Base-by-base conservation (phyloP, 2,329 filamentous ascomycete species). In the Ilyonectria destructans region DNA sequence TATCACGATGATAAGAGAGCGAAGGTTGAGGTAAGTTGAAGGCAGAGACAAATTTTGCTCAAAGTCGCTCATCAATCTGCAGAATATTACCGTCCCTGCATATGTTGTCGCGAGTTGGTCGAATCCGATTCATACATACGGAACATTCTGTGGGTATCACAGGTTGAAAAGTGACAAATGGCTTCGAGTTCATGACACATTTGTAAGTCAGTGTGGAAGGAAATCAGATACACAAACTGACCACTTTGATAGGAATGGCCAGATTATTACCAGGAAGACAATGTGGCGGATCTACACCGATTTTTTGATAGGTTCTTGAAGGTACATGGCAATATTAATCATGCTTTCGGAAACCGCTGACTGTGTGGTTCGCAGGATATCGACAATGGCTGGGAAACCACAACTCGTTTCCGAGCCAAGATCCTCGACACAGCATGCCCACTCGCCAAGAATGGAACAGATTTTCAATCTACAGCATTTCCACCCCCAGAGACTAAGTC, bases 261-360 rank as follows among this genome's bases (percentile, higher is more conserved):
- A 23, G 58, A 54, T 43, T 43, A 54, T n/a, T 54, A 61, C 37
- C 15, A 19, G 6, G 21, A 40, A 6, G n/a, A 19, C 3, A 52
- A 54, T 31, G 35, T 54, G 1, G 13, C 8, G 4, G 58, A 61
- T 19, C 29, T 61, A 7, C 35, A 31, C 6, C 46, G 48, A 8
- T 61, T 61, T 15, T 61, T 61, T 21, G 58, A 61, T 31, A 45
- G 31, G 17, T 61, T 29, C 17, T 19, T 52, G 48, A 61, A 61
- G 48, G 58, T 33, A 10, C 4, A 26, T 3, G 8, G 12, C 2
- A 33, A 9, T 3, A 33, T 33, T 12, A 8, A 33, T 33, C 9
- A 33, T 33, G 31, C 2, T 33, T 33, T 33, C 31, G 31, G 31
- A 33, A 33, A 12, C 31, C 31, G 31, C 31, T 33, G 31, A 33